These are phyloP conservation scores for Vitis hybrid DNA, from an alignment of 177 flowering plant genomes.

Conservation along the genomic window DNA sequence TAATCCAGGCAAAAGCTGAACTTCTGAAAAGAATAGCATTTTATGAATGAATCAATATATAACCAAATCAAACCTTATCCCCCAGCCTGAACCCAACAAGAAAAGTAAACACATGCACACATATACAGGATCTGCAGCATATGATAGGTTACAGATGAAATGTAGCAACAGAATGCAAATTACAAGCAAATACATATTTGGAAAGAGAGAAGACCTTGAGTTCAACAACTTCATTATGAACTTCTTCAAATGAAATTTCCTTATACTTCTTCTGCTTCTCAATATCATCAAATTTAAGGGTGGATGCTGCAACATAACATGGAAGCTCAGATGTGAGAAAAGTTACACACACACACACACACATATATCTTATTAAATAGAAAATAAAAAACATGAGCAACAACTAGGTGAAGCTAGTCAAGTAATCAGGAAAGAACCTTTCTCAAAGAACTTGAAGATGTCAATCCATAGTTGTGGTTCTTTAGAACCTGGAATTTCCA, in stretches of 20 bases:
- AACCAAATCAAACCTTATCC: no score
- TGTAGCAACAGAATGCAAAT: background rate
- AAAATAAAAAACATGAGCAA: background rate
- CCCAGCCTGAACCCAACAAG: no score
- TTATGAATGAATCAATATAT: no score
- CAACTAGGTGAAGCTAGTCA: background rate
- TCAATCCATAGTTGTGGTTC: constrained; percentile 96
- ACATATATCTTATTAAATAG: background rate
- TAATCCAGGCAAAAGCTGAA: no score
- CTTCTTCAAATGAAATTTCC: constrained; percentile 64
- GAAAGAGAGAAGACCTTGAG: constrained; percentile 59
- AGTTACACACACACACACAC: background rate
- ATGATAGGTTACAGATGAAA: background rate
- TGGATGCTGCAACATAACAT: constrained; percentile 60
- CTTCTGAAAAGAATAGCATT: no score
- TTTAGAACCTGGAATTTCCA: constrained; percentile 81
- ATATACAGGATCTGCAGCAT: background rate
- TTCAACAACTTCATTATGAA: constrained; percentile 50
- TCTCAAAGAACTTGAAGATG: constrained; percentile 66
- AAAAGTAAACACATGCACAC: no score
- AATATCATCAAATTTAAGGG: constrained; percentile 68
- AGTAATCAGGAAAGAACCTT: constrained; percentile 45
- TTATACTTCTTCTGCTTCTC: constrained; percentile 67
- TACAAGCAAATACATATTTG: constrained; percentile 8
- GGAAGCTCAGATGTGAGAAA: constrained; percentile 10